Conservation (phyloP, 179 eudicot species). For the Drosera spatulata region DNA sequence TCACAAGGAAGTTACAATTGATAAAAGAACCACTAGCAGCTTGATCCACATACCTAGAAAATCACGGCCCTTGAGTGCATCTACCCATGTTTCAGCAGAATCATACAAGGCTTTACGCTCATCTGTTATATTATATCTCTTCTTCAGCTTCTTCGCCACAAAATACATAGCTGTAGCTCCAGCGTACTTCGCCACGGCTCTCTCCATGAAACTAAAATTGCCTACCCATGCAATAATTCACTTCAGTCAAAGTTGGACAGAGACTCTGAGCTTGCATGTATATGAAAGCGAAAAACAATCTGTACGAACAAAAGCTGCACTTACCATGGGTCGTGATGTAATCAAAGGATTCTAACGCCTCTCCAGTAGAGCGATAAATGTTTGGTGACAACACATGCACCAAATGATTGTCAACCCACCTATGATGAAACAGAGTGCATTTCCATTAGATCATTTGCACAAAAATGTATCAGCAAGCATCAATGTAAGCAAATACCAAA, state of each 20-base stretch:
- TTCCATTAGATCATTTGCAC: neutral
- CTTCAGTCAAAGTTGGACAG: neutral
- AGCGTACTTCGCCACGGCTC: slow-evolving; percentile 64
- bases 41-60: slow-evolving; percentile 53
- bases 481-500: neutral
- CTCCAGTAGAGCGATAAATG: slow-evolving; percentile 67
- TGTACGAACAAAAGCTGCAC: slow-evolving; percentile 1
- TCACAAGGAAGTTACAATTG: neutral
- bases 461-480: neutral
- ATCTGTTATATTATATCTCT: slow-evolving; percentile 74
- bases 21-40: neutral
- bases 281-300: neutral
- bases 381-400: slow-evolving; percentile 95
- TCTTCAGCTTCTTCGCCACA: slow-evolving; percentile 83
- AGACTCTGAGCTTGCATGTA: neutral
- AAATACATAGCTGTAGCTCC: slow-evolving; percentile 98
- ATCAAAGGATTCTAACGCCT: slow-evolving; percentile 93
- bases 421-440: slow-evolving; percentile 11
- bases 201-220: slow-evolving; percentile 77
- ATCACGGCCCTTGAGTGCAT: slow-evolving; percentile 67
- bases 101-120: slow-evolving; percentile 79
- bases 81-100: slow-evolving; percentile 97
- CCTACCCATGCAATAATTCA: slow-evolving; percentile 23
- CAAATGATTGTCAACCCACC: slow-evolving; percentile 96
- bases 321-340: slow-evolving; percentile 86